Evolutionary conservation across 331 rosid species (phyloP).

Genomic region (Rosa hybrid): DNA sequence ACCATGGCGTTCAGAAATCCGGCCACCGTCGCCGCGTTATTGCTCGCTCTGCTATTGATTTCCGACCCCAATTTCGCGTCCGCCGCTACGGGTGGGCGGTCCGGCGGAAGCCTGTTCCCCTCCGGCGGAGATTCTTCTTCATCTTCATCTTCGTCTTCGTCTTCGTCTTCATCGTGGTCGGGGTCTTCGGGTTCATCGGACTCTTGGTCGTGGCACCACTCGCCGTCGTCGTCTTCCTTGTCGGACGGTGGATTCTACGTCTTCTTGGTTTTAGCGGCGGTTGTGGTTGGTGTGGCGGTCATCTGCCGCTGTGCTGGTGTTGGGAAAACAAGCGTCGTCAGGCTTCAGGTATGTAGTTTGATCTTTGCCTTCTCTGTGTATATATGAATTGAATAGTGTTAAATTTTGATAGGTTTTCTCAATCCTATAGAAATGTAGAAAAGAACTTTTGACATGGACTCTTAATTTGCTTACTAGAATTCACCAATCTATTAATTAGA

Average conservation of each 20-base stretch:
- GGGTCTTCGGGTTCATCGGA: background rate
- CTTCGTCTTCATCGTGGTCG: background rate
- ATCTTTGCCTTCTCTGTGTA: background rate
- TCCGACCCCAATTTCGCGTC: background rate
- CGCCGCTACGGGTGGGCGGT: background rate
- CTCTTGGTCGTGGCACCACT: background rate
- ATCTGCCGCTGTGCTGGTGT: background rate
- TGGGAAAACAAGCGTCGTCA: background rate
- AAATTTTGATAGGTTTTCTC: background rate
- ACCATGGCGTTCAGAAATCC: background rate
- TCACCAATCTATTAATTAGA: background rate
- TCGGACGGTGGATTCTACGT: background rate
- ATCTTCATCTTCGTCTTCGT: background rate
- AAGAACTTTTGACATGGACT: background rate
- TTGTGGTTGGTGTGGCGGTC: background rate
- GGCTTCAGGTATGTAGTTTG: background rate
- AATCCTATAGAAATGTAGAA: background rate
- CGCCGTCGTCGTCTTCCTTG: background rate
- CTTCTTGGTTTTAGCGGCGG: background rate
- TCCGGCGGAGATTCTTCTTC: background rate
- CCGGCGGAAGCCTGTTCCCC: background rate
- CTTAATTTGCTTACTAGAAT: background rate
- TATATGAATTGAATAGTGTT: background rate
- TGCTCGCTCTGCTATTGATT: background rate
- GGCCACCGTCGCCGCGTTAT: background rate